Percentiles rank a stretch among this genome's conserved stretches.
Conservation (phyloP, 805 yeast species). For the Metschnikowia chrysomelidarum region DNA sequence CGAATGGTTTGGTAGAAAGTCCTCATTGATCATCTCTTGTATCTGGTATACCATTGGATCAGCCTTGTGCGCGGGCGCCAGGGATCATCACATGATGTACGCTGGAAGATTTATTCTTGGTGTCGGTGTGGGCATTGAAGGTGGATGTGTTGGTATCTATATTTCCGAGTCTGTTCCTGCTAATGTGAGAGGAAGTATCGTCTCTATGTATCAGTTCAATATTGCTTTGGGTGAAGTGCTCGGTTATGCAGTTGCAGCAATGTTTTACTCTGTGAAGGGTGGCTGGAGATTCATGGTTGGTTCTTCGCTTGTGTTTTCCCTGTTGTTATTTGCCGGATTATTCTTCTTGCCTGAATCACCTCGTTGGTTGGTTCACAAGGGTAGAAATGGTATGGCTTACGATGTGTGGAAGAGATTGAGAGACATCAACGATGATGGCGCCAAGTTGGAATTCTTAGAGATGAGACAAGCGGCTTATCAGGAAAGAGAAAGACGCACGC, state of each 20-base stretch:
- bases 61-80: conserved; percentile 48
- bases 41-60: conserved; percentile 62
- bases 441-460: conserved; percentile 55
- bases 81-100: conserved; percentile 42
- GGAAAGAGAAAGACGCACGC: conserved; percentile 40
- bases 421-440: conserved; percentile 40
- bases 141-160: conserved; percentile 62
- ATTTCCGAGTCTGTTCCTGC: conserved; percentile 62
- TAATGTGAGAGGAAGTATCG: conserved; percentile 55
- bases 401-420: conserved; percentile 56
- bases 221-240: conserved; percentile 66
- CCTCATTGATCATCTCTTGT: conserved; percentile 55
- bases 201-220: conserved; percentile 61
- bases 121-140: conserved; percentile 64
- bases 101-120: conserved; percentile 57
- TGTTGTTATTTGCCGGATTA: conserved; percentile 48
- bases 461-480: conserved; percentile 52
- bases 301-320: conserved; percentile 57
- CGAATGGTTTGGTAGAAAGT: conserved; percentile 54
- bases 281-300: conserved; percentile 71
- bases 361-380: conserved; percentile 54
- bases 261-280: conserved; percentile 52
- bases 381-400: conserved; percentile 51
- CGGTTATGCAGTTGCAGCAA: conserved; percentile 63
- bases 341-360: conserved; percentile 62